These are phyloP conservation scores for Urtica urens DNA, from an alignment of 306 rosid species.

Conservation along the genomic window DNA sequence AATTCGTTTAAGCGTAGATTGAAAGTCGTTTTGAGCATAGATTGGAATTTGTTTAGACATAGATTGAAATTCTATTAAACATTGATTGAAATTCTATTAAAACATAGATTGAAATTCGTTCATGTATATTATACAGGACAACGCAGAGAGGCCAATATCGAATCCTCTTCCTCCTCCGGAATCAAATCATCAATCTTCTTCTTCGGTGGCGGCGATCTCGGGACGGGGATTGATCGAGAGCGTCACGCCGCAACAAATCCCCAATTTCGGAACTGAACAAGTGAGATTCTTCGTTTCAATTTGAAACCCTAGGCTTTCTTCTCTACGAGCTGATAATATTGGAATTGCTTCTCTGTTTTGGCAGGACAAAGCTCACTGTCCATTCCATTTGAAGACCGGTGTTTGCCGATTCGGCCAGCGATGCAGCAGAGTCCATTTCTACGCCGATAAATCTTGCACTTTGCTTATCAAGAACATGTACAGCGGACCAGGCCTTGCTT, in stretches of 20 bases:
- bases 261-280: conserved; percentile 92
- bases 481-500: conserved; percentile 89
- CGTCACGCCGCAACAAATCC: conserved; percentile 59
- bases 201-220: conserved; percentile 19
- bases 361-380: conserved; percentile 96
- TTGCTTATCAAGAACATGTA: conserved; percentile 84
- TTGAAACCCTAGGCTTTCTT: no score
- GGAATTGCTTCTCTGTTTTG: neutral
- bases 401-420: conserved; percentile 92
- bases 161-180: conserved; percentile 90
- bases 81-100: no score
- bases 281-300: conserved; percentile 14
- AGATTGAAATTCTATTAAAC: no score
- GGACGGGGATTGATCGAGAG: conserved; percentile 28
- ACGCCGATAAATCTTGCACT: conserved; percentile 68
- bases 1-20: no score
- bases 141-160: conserved; percentile 54
- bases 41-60: no score
- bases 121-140: conserved; percentile 33
- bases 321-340: neutral
- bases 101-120: no score
- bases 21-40: no score
- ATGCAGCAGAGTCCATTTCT: conserved; percentile 91
- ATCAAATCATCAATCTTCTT: conserved; percentile 37
- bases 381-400: conserved; percentile 90